Evolutionary conservation across 1,284 basidiomycete species (phyloP), one percentile per base, ranked within the genome.

Genomic region (Chalciporus sp.): DNA sequence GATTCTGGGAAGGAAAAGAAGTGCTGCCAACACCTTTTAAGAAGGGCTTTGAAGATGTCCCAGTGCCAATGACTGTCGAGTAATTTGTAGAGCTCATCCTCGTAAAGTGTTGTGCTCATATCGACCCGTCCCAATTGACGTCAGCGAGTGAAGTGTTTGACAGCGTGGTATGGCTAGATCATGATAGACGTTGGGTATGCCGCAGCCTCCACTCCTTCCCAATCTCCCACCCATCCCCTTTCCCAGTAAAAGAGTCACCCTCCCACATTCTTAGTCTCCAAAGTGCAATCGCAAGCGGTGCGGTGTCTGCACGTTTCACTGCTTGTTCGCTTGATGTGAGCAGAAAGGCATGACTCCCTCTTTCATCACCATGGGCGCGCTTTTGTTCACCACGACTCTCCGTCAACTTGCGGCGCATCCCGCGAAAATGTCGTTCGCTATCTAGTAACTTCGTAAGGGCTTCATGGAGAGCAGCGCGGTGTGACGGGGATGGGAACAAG

Each of bases 1-100:
- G 78, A 65, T 93, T 93, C 77, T 93, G 90, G 90, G 85, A 91
- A 69, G 90, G 91, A 44, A 82, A 78, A 50, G 89, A 92, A 57
- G 83, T 92, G 8, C 68, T 90, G 1, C 76, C 79, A 12, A 65
- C 65, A 43, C 67, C 73, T 10, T 48, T 50, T 46, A 76, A 72
- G 63, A 77, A 74, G 56, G 39, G 55, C 51, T 27, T 61, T 20
- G 77, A 74, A 17, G 62, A 60, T 40, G 55, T 52, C 42, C 66
- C 72, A 53, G 71, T 74, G 33, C 83, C 85, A 7, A 91, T 91
- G 87, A 79, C 80, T 50, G 79, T 90, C 44, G 88, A 90, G 70
- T 78, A 71, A 59, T 61, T 42, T 59, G 57, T 61, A 56, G 43
- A 29, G 48, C 39, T 28, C 35, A 47, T 9, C 42, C 43, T 51